Base-by-base conservation (phyloP, 1,284 basidiomycete species). In the Cutaneotrichosporon daszewskae region DNA sequence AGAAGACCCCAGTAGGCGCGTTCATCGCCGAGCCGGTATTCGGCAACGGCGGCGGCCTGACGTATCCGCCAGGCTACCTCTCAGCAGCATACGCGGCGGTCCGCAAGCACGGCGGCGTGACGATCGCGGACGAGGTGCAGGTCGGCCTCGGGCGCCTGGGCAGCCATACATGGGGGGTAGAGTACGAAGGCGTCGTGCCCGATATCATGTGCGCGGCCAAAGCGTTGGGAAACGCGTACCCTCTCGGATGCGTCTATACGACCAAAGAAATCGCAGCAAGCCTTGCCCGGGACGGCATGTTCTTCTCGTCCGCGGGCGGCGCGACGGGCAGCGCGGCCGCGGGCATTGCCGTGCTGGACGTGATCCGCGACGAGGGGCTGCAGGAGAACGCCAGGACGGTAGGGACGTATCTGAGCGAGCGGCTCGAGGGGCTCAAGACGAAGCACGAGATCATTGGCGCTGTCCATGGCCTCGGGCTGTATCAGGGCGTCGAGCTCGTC, bases 271-370 rank as follows among this genome's bases (percentile, higher is more conserved):
- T 49, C n/a, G 41, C 47, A 4, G 47, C 32, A 8, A 20, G 18
- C n/a, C 34, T 49, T 9, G 37, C 13, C 29, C 25, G 33, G 8
- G 47, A 49, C 10, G 47, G 47, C 34, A 49, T 44, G 42, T 49
- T 49, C 34, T 49, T 49, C 46, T 57, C 53, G 11, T 56, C 46
- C 4, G 45, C 45, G 1, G 60, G 47, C 35, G 56, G 37, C 12
- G 53, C 49, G 25, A 55, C 58, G 10, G 55, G 32, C 23, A 45
- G 47, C 5, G 42, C 45, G 5, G 49, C 54, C 14, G 47, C 47
- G 2, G 47, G 47, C 1, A 37, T 40, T 2, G 47, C 41, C 2
- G 47, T 49, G n/a, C 42, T 49, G 3, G 42, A 44, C 32, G 27
- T 44, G 2, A 32, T 49, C 24, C 33, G 38, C 14, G 42, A 49